These are phyloP conservation scores for Otatea glauca DNA, from an alignment of 176 grass and related monocot genomes.

Conservation along the genomic window DNA sequence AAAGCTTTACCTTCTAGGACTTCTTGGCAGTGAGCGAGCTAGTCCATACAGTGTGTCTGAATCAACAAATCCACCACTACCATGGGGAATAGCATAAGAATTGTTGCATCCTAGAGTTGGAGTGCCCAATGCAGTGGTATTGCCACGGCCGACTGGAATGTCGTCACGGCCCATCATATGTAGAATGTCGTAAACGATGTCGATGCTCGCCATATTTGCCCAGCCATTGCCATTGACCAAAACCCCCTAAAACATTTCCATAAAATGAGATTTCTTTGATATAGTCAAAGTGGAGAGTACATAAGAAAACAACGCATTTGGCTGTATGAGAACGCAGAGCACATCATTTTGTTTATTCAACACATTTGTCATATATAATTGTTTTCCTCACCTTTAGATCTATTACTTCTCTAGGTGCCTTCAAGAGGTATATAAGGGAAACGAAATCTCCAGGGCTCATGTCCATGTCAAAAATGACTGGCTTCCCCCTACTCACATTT, in stretches of 20 bases:
- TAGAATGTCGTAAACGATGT: slow-evolving; percentile 80
- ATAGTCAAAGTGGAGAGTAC: background rate
- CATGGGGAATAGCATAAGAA: slow-evolving; percentile 64
- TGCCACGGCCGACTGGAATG: slow-evolving; percentile 78
- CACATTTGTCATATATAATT: background rate
- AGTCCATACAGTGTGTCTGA: slow-evolving; percentile 88
- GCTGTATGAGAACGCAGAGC: background rate
- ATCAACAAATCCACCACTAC: slow-evolving; percentile 83
- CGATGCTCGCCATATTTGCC: slow-evolving; percentile 76
- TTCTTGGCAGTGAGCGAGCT: slow-evolving; percentile 66
- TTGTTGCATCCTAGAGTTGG: slow-evolving; percentile 70
- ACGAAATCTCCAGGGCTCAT: slow-evolving; percentile 96
- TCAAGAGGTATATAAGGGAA: slow-evolving; percentile 86
- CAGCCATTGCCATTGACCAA: slow-evolving; percentile 79
- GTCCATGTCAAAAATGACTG: slow-evolving; percentile 89
- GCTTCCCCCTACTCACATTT: slow-evolving; percentile 51
- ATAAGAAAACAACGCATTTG: background rate
- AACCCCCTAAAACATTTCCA: slow-evolving; percentile 55
- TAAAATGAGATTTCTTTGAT: background rate
- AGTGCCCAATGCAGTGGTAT: slow-evolving; percentile 56
- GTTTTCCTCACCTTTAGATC: slow-evolving; percentile 71
- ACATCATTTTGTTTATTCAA: slow-evolving; percentile 19
- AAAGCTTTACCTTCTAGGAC: slow-evolving; percentile 76
- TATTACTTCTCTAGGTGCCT: slow-evolving; percentile 65
- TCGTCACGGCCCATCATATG: slow-evolving; percentile 99